A percentile compares a stretch with the other conserved stretches of the same genome.
phyloP scores from a whole-genome alignment of 1,139 yeast genomes.

The Candida buenavistaensis region DNA sequence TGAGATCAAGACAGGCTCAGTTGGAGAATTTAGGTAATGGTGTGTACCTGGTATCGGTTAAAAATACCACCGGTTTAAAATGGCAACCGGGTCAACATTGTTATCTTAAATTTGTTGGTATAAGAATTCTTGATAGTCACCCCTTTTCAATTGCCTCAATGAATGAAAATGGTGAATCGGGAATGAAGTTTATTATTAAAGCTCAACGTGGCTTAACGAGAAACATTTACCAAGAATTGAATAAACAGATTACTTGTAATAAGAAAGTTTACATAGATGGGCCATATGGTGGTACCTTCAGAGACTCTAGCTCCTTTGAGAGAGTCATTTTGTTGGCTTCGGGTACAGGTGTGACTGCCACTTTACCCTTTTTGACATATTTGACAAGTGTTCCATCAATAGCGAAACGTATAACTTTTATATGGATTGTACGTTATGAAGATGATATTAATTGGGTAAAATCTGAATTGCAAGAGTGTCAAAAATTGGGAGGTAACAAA shows the following conservation, averaged over 20 bases:
- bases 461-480: constrained; percentile 36
- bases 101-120: constrained; percentile 49
- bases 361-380: constrained; percentile 46
- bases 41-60: constrained; percentile 43
- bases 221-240: constrained; percentile 27
- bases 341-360: constrained; percentile 60
- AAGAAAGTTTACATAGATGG: constrained; percentile 55
- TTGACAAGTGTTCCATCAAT: constrained; percentile 17
- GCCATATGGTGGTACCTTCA: constrained; percentile 60
- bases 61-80: constrained; percentile 34
- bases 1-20: constrained; percentile 47
- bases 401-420: constrained; percentile 36
- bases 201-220: constrained; percentile 55
- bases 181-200: constrained; percentile 50
- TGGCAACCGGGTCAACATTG: constrained; percentile 69
- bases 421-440: constrained; percentile 47
- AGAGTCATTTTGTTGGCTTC: constrained; percentile 43
- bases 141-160: constrained; percentile 59
- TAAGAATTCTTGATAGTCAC: constrained; percentile 54
- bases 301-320: constrained; percentile 53
- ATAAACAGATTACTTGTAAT: constrained; percentile 20
- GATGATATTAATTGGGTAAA: constrained; percentile 48
- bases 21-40: constrained; percentile 30
- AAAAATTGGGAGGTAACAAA: constrained; percentile 22
- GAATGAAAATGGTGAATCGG: constrained; percentile 19